Conservation (phyloP, 768 basidiomycete species). For the Amanita subjunquillea region DNA sequence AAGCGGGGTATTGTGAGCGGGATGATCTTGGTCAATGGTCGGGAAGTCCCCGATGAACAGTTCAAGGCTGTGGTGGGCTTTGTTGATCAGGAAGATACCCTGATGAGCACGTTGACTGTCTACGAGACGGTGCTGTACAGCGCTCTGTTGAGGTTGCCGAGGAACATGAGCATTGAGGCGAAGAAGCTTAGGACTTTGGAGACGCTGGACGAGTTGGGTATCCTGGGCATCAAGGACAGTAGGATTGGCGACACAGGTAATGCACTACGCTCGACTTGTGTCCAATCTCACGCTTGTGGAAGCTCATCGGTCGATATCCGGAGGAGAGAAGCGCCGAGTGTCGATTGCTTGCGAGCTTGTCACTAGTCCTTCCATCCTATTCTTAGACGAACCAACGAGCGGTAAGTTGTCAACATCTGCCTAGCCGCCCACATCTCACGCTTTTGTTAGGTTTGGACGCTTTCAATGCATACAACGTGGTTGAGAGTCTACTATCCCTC, state of each 20-base stretch:
- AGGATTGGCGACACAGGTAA: slow-evolving; percentile 84
- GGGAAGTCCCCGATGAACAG: slow-evolving; percentile 58
- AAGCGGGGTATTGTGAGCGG: slow-evolving; percentile 77
- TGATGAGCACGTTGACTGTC: slow-evolving; percentile 95
- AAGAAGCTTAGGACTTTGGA: slow-evolving; percentile 92
- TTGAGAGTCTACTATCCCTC: slow-evolving; percentile 50
- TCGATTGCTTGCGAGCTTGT: slow-evolving; percentile 98
- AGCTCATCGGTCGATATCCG: slow-evolving; percentile 64
- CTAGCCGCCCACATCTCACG: not conserved
- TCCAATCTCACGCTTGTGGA: not conserved
- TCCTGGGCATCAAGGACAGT: slow-evolving; percentile 80
- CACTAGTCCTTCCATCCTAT: slow-evolving; percentile 91
- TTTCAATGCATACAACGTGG: slow-evolving; percentile 84
- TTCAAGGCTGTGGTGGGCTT: slow-evolving; percentile 88
- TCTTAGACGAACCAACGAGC: slow-evolving; percentile 95
- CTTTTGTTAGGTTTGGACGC: slow-evolving; percentile 49
- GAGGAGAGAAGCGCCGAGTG: slow-evolving; percentile 94
- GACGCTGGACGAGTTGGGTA: slow-evolving; percentile 94
- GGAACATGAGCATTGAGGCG: slow-evolving; percentile 91
- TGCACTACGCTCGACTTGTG: slow-evolving; percentile 26
- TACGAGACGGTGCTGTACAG: slow-evolving; percentile 97
- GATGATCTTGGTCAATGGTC: slow-evolving; percentile 76
- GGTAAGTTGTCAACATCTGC: slow-evolving; percentile 36
- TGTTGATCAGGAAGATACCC: slow-evolving; percentile 96
- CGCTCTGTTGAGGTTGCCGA: slow-evolving; percentile 78